phyloP scores from a whole-genome alignment of 2,329 filamentous ascomycete species.

The Monosporascus sp. region DNA sequence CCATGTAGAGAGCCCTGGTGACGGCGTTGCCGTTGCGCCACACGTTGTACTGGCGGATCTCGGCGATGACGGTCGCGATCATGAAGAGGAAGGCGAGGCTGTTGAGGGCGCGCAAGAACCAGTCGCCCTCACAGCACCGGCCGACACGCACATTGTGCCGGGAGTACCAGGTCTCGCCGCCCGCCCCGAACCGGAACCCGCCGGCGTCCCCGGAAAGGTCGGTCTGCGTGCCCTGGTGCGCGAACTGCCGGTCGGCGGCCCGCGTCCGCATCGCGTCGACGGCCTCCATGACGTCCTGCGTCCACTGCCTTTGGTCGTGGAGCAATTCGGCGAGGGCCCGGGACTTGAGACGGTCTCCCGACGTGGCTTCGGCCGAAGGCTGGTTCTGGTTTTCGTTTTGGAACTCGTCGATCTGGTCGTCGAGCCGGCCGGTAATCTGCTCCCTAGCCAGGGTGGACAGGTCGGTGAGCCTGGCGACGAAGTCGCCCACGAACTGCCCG shows the following conservation, averaged over 20 bases:
- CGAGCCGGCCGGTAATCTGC: neutral
- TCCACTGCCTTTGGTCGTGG: neutral
- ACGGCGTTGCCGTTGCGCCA: constrained; percentile 12
- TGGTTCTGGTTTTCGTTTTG: neutral
- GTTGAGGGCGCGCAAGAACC: neutral
- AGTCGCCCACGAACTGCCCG: too few relatives aligned
- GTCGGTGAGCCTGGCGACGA: too few relatives aligned
- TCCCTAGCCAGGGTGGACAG: too few relatives aligned
- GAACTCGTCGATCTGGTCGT: neutral
- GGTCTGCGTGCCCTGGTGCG: neutral
- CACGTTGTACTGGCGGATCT: constrained; percentile 8
- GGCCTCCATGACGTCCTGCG: neutral
- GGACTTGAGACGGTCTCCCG: neutral
- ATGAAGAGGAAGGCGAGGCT: constrained; percentile 2
- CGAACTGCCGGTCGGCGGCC: neutral
- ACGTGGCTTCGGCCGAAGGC: neutral
- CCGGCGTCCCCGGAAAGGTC: neutral
- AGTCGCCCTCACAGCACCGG: neutral
- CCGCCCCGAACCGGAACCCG: neutral
- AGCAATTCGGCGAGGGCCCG: neutral
- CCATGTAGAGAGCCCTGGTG: constrained; percentile 10
- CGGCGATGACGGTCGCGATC: constrained; percentile 7
- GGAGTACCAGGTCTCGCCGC: neutral
- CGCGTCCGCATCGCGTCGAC: neutral
- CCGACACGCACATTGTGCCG: neutral